A percentile compares a stretch with the other conserved stretches of the same genome.
Conservation (phyloP, 2,329 filamentous ascomycete genomes). For the Penicillium sp. region DNA sequence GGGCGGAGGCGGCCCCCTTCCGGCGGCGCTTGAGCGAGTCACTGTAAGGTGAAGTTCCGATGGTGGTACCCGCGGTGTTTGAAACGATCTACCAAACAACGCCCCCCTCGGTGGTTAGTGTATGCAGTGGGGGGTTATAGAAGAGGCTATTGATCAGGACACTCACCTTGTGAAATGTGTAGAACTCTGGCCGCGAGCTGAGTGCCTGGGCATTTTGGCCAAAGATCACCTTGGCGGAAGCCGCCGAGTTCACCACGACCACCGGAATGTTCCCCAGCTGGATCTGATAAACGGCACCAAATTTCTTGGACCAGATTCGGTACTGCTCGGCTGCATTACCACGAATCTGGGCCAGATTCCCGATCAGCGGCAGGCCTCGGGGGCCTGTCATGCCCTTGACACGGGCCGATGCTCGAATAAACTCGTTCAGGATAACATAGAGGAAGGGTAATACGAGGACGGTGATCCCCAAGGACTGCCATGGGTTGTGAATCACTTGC, state of each 20-base stretch:
- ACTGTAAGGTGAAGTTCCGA: slow-evolving; percentile 66
- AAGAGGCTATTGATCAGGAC: neutral
- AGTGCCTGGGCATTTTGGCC: slow-evolving; percentile 55
- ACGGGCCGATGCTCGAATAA: slow-evolving; percentile 47
- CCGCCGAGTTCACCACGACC: slow-evolving; percentile 57
- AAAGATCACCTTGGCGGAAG: slow-evolving; percentile 53
- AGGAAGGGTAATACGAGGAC: slow-evolving; percentile 36
- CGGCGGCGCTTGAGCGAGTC: slow-evolving; percentile 63
- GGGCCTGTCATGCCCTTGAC: slow-evolving; percentile 52
- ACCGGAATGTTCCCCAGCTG: slow-evolving; percentile 58
- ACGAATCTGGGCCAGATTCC: slow-evolving; percentile 57
- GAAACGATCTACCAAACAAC: slow-evolving; percentile 53
- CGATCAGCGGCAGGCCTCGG: slow-evolving; percentile 53
- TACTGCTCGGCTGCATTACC: slow-evolving; percentile 59
- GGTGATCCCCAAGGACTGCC: slow-evolving; percentile 21
- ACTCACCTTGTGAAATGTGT: slow-evolving; percentile 58
- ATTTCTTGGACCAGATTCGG: slow-evolving; percentile 53
- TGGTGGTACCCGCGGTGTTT: slow-evolving; percentile 66
- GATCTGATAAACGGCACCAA: slow-evolving; percentile 57
- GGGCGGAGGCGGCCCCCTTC: slow-evolving; percentile 64
- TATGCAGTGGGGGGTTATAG: neutral
- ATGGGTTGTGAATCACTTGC: slow-evolving; percentile 17
- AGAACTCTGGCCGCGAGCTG: slow-evolving; percentile 58
- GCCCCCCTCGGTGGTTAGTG: neutral
- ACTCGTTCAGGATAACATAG: slow-evolving; percentile 52